phyloP scores from a whole-genome alignment of 2,329 filamentous ascomycete genomes.

The Diplodia corticola region DNA sequence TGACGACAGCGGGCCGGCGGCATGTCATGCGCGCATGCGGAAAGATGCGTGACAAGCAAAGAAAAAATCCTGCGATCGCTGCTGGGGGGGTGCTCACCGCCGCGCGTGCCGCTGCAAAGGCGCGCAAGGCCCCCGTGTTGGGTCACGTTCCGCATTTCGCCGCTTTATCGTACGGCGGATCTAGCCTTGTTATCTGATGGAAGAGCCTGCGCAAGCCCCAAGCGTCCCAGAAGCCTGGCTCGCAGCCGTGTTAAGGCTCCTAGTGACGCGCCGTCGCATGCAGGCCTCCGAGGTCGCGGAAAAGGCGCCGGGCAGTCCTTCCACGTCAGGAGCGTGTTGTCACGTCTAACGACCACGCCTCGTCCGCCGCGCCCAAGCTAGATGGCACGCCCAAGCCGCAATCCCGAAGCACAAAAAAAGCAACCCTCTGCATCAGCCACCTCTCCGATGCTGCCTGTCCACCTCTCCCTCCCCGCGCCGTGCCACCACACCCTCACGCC shows the following conservation, averaged over 20 bases:
- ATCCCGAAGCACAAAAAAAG: constrained; percentile 21
- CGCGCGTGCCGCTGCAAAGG: constrained; percentile 13
- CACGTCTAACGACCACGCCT: constrained; percentile 17
- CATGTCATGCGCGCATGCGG: constrained; percentile 18
- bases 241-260: constrained; percentile 4
- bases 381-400: constrained; percentile 15
- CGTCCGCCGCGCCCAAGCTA: constrained; percentile 15
- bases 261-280: constrained; percentile 21
- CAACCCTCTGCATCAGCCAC: constrained; percentile 6
- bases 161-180: constrained; percentile 21
- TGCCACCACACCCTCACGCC: constrained; percentile 5
- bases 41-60: neutral
- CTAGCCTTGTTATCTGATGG: constrained; percentile 21
- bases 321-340: constrained; percentile 19
- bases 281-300: constrained; percentile 12
- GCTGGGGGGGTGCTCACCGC: neutral
- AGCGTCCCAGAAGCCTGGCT: constrained; percentile 18
- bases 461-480: constrained; percentile 6
- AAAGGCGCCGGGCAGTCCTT: constrained; percentile 9
- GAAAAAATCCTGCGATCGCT: constrained; percentile 12
- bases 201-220: neutral
- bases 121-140: neutral
- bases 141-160: constrained; percentile 13
- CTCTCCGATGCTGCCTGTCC: constrained; percentile 18
- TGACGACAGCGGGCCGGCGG: constrained; percentile 4